These are phyloP conservation scores for Trichoderma koningiopsis DNA, from an alignment of 2,329 filamentous ascomycete genomes.

Conservation along the genomic window DNA sequence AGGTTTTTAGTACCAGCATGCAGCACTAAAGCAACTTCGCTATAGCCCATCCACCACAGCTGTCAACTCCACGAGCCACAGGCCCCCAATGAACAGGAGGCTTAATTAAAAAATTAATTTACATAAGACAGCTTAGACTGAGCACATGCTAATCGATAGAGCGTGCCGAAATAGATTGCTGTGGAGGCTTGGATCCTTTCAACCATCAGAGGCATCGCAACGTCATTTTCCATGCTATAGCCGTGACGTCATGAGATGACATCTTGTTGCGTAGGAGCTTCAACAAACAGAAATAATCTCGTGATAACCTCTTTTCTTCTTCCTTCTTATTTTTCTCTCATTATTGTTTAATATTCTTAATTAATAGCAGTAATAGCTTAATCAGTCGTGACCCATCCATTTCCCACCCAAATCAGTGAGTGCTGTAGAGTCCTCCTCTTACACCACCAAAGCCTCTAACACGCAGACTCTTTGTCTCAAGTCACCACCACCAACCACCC, in stretches of 20 bases:
- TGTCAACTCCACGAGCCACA: not conserved
- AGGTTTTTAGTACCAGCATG: not conserved
- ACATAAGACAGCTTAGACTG: not conserved
- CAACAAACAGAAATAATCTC: not conserved
- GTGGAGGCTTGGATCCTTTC: not conserved
- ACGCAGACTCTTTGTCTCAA: not conserved
- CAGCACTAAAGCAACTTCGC: not conserved
- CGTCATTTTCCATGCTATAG: slow-evolving; percentile 1
- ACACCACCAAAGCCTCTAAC: not conserved
- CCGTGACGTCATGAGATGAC: slow-evolving; percentile 16
- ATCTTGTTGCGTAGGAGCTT: not conserved
- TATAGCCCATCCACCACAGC: not conserved
- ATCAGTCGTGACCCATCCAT: not conserved
- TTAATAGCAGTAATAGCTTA: not conserved
- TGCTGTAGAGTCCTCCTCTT: not conserved
- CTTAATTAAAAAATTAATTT: not conserved
- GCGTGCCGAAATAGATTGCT: not conserved
- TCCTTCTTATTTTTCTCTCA: not conserved
- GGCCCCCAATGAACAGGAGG: not conserved
- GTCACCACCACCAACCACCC: not conserved
- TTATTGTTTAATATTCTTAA: not conserved
- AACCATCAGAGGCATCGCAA: not conserved
- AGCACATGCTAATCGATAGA: not conserved
- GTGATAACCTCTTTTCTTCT: slow-evolving; percentile 5
- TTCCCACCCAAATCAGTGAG: not conserved